phyloP scores from a whole-genome alignment of 2,329 filamentous ascomycete genomes.

The Neoarthrinium moseri region DNA sequence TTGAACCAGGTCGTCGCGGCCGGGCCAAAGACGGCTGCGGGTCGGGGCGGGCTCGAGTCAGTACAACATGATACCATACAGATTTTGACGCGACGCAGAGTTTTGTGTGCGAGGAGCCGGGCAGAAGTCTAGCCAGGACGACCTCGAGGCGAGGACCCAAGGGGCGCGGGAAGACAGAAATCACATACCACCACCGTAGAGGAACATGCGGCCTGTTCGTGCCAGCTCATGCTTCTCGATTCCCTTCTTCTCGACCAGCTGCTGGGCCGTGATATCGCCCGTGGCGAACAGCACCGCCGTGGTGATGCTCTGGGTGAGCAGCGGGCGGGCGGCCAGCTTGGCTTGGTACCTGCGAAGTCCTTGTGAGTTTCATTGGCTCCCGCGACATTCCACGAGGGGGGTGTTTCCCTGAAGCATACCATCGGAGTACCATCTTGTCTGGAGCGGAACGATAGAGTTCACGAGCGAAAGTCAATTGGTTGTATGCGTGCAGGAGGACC shows the following conservation, averaged over 20 bases:
- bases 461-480: background rate
- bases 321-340: conserved; percentile 74
- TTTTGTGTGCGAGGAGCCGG: background rate
- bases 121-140: background rate
- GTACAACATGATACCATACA: too few relatives aligned
- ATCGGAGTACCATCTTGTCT: background rate
- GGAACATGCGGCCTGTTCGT: conserved; percentile 74
- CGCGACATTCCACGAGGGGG: background rate
- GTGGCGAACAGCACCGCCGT: conserved; percentile 91
- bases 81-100: background rate
- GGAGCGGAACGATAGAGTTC: background rate
- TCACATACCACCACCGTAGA: conserved; percentile 72
- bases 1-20: conserved; percentile 85
- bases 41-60: conserved; percentile 3
- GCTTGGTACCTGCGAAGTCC: conserved; percentile 71
- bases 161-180: conserved; percentile 6
- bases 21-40: conserved; percentile 76
- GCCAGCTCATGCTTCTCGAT: conserved; percentile 70
- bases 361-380: background rate
- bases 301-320: conserved; percentile 88
- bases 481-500: background rate
- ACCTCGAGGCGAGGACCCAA: background rate
- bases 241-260: conserved; percentile 81
- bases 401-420: too few relatives aligned
- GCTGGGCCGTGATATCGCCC: conserved; percentile 88